These are phyloP conservation scores for Kwoniella sp. DNA, from an alignment of 768 basidiomycete genomes.

Conservation along the genomic window DNA sequence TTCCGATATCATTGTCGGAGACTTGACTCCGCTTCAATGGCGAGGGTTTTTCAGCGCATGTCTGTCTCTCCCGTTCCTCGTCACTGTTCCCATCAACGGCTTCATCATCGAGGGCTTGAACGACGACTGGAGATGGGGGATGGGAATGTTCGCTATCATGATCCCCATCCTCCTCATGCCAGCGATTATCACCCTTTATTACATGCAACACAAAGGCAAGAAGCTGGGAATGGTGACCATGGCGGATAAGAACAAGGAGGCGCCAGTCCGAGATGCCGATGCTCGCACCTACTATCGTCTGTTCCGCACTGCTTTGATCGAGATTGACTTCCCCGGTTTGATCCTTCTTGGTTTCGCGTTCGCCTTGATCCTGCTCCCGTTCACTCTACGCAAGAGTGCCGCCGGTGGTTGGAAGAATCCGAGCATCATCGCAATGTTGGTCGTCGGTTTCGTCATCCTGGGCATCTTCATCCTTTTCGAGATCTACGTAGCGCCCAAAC, in stretches of 20 bases:
- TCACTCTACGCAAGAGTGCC: conserved; percentile 29
- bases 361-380: conserved; percentile 34
- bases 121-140: conserved; percentile 44
- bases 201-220: conserved; percentile 3
- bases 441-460: conserved; percentile 59
- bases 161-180: conserved; percentile 33
- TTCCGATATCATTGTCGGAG: conserved; percentile 36
- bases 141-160: conserved; percentile 45
- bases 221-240: conserved; percentile 15
- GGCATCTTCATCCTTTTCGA: conserved; percentile 52
- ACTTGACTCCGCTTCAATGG: conserved; percentile 45
- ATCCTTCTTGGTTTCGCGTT: conserved; percentile 40
- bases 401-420: conserved; percentile 29
- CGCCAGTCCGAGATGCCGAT: background rate
- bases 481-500: conserved; percentile 46
- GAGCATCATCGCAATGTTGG: conserved; percentile 59
- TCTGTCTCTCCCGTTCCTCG: conserved; percentile 35
- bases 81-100: conserved; percentile 28
- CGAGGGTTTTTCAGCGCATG: conserved; percentile 39
- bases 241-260: conserved; percentile 9
- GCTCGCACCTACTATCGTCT: background rate
- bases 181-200: conserved; percentile 12
- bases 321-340: conserved; percentile 43
- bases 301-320: conserved; percentile 9
- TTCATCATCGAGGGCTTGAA: conserved; percentile 22